Percentiles rank a stretch among this genome's conserved stretches.
phyloP scores from a whole-genome alignment of 371 early-diverging fungal species.

The Apophysomyces variabilis region DNA sequence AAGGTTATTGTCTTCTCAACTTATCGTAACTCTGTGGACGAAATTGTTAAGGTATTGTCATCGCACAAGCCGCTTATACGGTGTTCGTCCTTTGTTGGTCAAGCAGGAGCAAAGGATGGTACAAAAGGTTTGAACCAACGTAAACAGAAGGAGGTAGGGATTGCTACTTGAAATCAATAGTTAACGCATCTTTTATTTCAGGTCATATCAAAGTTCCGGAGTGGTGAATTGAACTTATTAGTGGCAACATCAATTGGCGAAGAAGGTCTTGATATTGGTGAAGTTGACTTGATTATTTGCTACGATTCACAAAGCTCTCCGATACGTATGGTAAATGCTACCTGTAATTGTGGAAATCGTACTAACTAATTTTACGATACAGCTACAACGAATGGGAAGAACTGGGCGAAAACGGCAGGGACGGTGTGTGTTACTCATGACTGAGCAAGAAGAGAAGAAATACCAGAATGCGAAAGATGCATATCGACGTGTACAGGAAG shows the following conservation, averaged over 20 bases:
- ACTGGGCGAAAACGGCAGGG: constrained; percentile 94
- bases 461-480: constrained; percentile 63
- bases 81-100: constrained; percentile 85
- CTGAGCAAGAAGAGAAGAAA: constrained; percentile 80
- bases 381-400: constrained; percentile 94
- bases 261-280: constrained; percentile 97
- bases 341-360: neutral
- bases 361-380: neutral
- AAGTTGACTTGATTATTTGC: constrained; percentile 93
- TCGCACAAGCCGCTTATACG: constrained; percentile 72
- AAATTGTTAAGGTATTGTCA: constrained; percentile 71
- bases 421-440: constrained; percentile 77
- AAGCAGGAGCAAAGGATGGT: constrained; percentile 63
- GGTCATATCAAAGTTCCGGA: constrained; percentile 63
- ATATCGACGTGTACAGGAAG: constrained; percentile 63
- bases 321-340: constrained; percentile 70
- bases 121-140: constrained; percentile 80
- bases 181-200: neutral
- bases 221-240: constrained; percentile 80
- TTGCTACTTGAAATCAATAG: neutral
- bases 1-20: constrained; percentile 90
- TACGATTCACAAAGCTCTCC: constrained; percentile 88
- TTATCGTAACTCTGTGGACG: constrained; percentile 86
- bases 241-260: constrained; percentile 95
- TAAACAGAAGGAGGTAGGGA: constrained; percentile 76